Percentiles rank a stretch among this genome's conserved stretches.
Conservation (phyloP, 2,329 filamentous ascomycete genomes). For the Fusarium solani-melongenae region DNA sequence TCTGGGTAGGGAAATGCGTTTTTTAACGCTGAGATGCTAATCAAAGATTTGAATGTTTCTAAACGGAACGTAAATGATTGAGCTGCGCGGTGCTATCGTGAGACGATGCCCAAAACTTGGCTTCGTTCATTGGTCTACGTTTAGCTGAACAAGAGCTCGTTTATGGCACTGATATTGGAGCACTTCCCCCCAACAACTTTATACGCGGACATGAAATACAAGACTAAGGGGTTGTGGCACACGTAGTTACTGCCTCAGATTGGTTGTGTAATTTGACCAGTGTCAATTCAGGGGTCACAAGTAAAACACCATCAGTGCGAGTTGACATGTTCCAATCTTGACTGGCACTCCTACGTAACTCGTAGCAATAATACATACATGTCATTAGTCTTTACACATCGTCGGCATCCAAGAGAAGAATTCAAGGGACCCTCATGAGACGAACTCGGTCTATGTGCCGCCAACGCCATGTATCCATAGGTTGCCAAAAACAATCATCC, state of each 20-base stretch:
- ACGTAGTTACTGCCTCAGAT: background rate
- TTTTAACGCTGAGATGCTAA: background rate
- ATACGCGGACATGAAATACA: background rate
- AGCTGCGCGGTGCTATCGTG: background rate
- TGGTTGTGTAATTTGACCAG: background rate
- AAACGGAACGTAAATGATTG: background rate
- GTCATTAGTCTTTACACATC: background rate
- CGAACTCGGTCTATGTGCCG: background rate
- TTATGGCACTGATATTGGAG: background rate
- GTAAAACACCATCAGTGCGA: background rate
- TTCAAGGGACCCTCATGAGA: background rate
- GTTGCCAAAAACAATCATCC: constrained; percentile 1
- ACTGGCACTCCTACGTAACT: constrained; percentile 13
- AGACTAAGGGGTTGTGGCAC: background rate
- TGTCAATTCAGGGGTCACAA: background rate
- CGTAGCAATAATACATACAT: background rate
- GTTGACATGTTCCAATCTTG: background rate
- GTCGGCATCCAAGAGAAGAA: background rate
- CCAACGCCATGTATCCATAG: background rate
- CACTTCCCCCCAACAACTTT: background rate
- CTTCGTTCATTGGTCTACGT: background rate
- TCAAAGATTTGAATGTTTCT: background rate
- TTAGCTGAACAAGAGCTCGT: background rate
- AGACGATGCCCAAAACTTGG: background rate
- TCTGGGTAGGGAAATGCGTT: background rate